Percentiles rank a stretch among this genome's conserved stretches.
Conservation (phyloP, 371 early-diverging fungal genomes). For the Mucor piriformis region DNA sequence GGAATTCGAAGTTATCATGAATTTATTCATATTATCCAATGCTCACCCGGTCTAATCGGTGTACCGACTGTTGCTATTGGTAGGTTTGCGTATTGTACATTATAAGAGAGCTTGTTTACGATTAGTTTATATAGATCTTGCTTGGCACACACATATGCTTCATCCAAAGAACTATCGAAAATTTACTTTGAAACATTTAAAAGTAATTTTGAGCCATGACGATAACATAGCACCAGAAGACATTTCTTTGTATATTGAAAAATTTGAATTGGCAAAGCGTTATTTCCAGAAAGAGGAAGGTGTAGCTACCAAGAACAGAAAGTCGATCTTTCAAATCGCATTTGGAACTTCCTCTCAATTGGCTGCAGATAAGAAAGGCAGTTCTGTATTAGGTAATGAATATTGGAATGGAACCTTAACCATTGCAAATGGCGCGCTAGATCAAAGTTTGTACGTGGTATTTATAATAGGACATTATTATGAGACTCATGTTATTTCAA, state of each 20-base stretch:
- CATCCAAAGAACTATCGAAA: slow-evolving; percentile 8
- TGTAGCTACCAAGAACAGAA: background rate
- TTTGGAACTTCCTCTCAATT: background rate
- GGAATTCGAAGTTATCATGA: slow-evolving; percentile 1
- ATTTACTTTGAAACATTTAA: background rate
- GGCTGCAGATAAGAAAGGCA: background rate
- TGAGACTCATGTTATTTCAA: too few relatives aligned
- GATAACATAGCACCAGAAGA: slow-evolving; percentile 11
- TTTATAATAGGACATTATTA: too few relatives aligned
- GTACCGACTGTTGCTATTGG: slow-evolving; percentile 12
- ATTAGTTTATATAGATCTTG: slow-evolving; percentile 9
- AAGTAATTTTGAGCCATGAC: slow-evolving; percentile 10
- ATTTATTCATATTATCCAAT: slow-evolving; percentile 1
- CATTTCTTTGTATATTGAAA: background rate
- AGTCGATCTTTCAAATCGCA: background rate
- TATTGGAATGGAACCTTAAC: too few relatives aligned
- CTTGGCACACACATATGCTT: slow-evolving; percentile 23
- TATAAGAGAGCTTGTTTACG: background rate
- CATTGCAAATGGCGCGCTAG: background rate
- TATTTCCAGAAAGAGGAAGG: background rate
- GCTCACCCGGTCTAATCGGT: background rate
- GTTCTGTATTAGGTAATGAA: too few relatives aligned
- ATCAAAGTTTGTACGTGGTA: background rate
- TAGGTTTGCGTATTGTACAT: background rate
- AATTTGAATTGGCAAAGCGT: background rate